Conservation (phyloP, 441 rosid species). For the Erodium trifolium region DNA sequence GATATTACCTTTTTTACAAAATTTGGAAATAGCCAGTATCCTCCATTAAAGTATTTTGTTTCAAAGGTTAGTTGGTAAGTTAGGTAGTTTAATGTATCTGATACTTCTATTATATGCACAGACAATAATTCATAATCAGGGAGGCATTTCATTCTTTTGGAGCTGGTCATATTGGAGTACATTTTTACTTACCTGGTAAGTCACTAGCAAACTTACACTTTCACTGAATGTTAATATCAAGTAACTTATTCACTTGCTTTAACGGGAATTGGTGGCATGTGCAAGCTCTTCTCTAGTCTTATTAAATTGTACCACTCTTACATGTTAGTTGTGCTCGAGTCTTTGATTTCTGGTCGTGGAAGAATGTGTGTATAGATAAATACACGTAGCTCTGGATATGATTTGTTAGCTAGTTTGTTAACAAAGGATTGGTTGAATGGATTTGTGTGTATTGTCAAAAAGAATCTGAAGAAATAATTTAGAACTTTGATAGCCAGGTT, state of each 20-base stretch:
- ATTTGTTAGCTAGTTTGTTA: not conserved
- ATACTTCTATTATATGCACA: conserved; percentile 20
- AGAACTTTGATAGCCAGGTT: not conserved
- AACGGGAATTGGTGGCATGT: not conserved
- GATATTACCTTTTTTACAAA: not conserved
- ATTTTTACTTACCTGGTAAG: conserved; percentile 94
- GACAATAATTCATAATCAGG: conserved; percentile 54
- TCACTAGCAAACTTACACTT: conserved; percentile 3
- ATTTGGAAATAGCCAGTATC: not conserved
- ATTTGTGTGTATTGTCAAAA: not conserved
- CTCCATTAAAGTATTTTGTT: not conserved
- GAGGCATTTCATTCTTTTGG: conserved; percentile 87
- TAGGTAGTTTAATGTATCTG: not conserved
- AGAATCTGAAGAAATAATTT: not conserved
- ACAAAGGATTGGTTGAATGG: not conserved
- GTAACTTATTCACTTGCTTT: not conserved
- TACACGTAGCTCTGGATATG: not conserved
- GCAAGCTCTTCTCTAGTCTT: not conserved
- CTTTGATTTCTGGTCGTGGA: not conserved
- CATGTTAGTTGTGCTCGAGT: not conserved
- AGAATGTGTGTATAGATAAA: not conserved
- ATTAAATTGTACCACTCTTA: not conserved
- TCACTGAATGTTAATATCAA: not conserved
- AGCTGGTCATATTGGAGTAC: conserved; percentile 99
- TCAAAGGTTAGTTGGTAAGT: not conserved